Base-by-base conservation (phyloP, 2,329 filamentous ascomycete genomes). In the Ophiosphaerella herpotricha region DNA sequence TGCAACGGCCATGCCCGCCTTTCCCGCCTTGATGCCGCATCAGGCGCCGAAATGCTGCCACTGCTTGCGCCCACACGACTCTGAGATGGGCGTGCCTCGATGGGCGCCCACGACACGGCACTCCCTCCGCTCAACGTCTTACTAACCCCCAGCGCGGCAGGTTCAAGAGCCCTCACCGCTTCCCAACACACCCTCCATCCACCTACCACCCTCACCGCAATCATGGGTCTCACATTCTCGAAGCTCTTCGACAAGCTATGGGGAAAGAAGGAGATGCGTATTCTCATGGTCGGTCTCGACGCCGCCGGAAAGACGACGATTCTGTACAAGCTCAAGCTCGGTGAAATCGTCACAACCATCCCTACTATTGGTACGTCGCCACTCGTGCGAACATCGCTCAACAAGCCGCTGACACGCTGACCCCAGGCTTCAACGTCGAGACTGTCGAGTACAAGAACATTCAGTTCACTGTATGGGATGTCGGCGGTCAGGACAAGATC, bases 381-480 rank as follows among this genome's bases (percentile, higher is more conserved):
- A 41, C 37, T 46, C 46, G 18, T 40, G 33, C 38, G 37, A 55
- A 43, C 40, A 37, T 46, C 39, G 43, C 35, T 32, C 18, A 32
- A 38, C 34, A 45, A 48, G 43, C 55, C 57, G 63, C 68, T 73
- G 57, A 73, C 61, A 46, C 43, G 18, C 35, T 45, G 46, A 21
- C 18, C 7, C 42, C 64, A 79, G 78, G 93, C 65, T 97, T 97
- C 84, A 97, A 97, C 83, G 94, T 97, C 76, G 93, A 97, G 82
- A 96, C 91, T 4, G 92, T 97, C 68, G 95, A 92, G 63, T 97
- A 96, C 82, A 97, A 97, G 84, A 97, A 97, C 76, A 92, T 97
- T 78, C 95, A 97, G 78, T 97, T 97, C 82, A 97, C 95, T 70
- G 93, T 97, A 58, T 97, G 93, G 93, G 93, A 97, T 80, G 93